Base-by-base conservation (phyloP, 805 yeast species). In the Ogataea nitratoaversa region DNA sequence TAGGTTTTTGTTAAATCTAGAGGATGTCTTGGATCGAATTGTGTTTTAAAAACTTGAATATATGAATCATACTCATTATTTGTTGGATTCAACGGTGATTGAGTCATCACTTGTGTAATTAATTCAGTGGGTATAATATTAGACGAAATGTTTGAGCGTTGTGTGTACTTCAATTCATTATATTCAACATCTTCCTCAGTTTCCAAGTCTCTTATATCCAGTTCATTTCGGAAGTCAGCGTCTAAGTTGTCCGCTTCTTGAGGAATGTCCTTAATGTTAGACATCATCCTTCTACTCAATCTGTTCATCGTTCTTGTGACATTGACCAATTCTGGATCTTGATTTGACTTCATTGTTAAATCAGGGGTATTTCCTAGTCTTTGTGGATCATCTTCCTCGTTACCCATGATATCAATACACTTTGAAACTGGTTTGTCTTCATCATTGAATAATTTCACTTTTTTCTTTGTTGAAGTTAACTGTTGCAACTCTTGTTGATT, bases 281-380 rank as follows among this genome's bases (percentile, higher is more conserved):
- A 69, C 47, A 91, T 77, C 84, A 91, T 83, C 49, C 89, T 78
- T 42, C 86, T 79, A 56, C 95, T 83, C 36, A 91, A 67, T 44
- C 89, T 76, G 63, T 91, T 91, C 93, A 91, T 89, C 46, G 95
- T 87, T 49, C 84, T 74, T 67, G 93, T 71, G 16, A 89, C 79
- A 14, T 84, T 78, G 14, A 86, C 72, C 50, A 89, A 77, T 48
- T 86, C 95, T 24, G 72, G 74, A 38, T 76, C 77, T 34, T 74
- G 74, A 30, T 75, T 76, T 30, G 71, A 72, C 41, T 74, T 71
- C 98, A 91, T 91, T 6, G 97, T 91, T 40, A 86, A 68, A 63
- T 91, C 97, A 0, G 96, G 96, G 17, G 71, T 70, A 55, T 87
- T 86, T 1, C 97, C 97, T 36, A 74, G 62, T 47, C 70, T 75